Conservation (phyloP, 805 yeast species). For the Hanseniaspora clermontiae region DNA sequence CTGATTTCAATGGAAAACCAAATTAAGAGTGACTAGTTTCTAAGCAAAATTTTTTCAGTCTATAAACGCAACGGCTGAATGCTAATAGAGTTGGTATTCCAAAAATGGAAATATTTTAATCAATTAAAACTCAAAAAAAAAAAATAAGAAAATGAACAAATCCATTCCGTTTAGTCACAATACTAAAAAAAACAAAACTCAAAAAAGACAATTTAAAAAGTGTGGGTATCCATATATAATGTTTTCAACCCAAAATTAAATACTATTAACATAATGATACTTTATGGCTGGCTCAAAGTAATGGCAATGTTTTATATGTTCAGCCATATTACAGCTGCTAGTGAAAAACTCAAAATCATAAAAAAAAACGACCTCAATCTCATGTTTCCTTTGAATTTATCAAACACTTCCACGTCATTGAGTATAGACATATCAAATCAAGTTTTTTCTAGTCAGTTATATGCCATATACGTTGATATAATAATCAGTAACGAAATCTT, state of each 20-base stretch:
- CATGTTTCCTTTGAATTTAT: not conserved
- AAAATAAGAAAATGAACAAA: not conserved
- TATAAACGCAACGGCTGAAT: too few species aligned
- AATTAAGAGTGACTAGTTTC: too few species aligned
- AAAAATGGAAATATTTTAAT: conserved; percentile 32
- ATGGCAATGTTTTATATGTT: not conserved
- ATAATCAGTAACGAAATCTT: not conserved
- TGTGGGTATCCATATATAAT: not conserved
- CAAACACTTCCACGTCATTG: not conserved
- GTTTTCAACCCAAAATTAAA: not conserved
- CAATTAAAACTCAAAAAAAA: conserved; percentile 18
- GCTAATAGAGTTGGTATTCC: conserved; percentile 18
- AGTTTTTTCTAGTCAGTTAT: not conserved
- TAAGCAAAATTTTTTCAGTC: too few species aligned
- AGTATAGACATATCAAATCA: not conserved
- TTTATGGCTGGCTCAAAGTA: not conserved
- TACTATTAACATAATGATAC: not conserved
- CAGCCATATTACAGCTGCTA: not conserved
- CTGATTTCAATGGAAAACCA: too few species aligned
- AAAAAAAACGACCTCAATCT: not conserved
- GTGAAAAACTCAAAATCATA: not conserved
- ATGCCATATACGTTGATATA: not conserved
- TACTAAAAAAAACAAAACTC: not conserved
- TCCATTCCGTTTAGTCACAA: not conserved
- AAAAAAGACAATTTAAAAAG: not conserved